Conservation (phyloP, 495 filamentous ascomycete genomes). For the Penicillium subrubescens region DNA sequence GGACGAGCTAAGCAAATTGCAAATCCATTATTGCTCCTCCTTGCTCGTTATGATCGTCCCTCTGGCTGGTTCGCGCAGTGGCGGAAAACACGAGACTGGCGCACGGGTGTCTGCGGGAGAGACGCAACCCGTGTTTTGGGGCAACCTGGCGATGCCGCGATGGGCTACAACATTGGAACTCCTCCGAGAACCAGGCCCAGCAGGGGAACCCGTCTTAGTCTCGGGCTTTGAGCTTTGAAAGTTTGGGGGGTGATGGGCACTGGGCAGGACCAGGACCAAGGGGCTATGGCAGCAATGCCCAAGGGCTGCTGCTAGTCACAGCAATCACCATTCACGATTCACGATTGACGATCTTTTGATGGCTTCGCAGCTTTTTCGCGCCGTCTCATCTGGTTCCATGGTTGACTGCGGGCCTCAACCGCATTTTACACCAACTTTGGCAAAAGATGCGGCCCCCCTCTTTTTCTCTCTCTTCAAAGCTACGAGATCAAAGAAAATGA, state of each 20-base stretch:
- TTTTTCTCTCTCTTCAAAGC: no score
- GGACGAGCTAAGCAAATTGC: background rate
- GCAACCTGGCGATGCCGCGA: slow-evolving; percentile 4
- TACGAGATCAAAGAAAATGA: no score
- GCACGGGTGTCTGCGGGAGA: slow-evolving; percentile 25
- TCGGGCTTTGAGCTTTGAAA: background rate
- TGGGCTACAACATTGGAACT: background rate
- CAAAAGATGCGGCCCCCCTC: background rate
- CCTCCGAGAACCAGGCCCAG: background rate
- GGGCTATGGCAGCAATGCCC: background rate
- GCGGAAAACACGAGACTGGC: slow-evolving; percentile 27
- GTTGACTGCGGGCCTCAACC: slow-evolving; percentile 33
- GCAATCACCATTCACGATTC: background rate
- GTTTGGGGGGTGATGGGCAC: background rate
- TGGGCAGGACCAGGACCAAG: background rate
- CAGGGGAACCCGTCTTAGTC: background rate
- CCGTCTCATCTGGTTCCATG: slow-evolving; percentile 49
- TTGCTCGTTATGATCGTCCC: background rate
- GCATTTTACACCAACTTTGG: background rate
- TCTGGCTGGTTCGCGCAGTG: slow-evolving; percentile 9
- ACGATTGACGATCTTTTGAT: background rate
- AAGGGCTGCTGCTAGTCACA: no score
- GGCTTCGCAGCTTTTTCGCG: slow-evolving; percentile 11
- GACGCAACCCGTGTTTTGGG: slow-evolving; percentile 22
- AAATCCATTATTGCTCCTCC: background rate